phyloP scores from a whole-genome alignment of 768 basidiomycete genomes.

The Paxillus ammoniavirescens region DNA sequence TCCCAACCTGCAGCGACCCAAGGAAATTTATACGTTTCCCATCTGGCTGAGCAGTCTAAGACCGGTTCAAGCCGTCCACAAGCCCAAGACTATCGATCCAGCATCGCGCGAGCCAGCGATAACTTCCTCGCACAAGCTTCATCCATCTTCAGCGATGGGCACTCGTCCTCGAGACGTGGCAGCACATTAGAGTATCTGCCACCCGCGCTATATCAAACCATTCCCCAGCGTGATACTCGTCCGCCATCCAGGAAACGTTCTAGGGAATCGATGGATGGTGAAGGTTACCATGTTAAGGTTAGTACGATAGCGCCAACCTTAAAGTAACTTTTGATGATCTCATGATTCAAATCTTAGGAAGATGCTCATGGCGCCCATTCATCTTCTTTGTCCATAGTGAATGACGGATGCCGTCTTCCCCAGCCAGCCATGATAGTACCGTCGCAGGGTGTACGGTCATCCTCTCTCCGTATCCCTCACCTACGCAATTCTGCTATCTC shows the following conservation, averaged over 20 bases:
- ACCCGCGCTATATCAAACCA: slow-evolving; percentile 14
- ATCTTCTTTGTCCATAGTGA: slow-evolving; percentile 17
- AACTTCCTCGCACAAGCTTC: slow-evolving; percentile 32
- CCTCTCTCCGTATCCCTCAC: slow-evolving; percentile 16
- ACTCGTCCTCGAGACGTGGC: slow-evolving; percentile 17
- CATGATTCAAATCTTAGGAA: slow-evolving; percentile 27
- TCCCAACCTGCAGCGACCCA: slow-evolving; percentile 13
- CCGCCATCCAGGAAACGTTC: slow-evolving; percentile 33
- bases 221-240: slow-evolving; percentile 15
- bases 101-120: slow-evolving; percentile 33
- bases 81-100: slow-evolving; percentile 29
- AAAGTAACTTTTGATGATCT: slow-evolving; percentile 23
- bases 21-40: slow-evolving; percentile 19
- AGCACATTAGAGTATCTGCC: slow-evolving; percentile 16
- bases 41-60: slow-evolving; percentile 24
- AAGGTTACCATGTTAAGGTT: slow-evolving; percentile 30
- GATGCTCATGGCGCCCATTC: slow-evolving; percentile 20
- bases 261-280: slow-evolving; percentile 28
- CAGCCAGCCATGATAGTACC: slow-evolving; percentile 24
- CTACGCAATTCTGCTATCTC: slow-evolving; percentile 6
- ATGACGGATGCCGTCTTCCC: slow-evolving; percentile 24
- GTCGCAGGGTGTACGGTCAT: slow-evolving; percentile 17
- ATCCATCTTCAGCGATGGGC: slow-evolving; percentile 26
- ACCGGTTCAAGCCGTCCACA: slow-evolving; percentile 19
- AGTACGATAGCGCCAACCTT: slow-evolving; percentile 28